Percentiles rank a stretch among this genome's conserved stretches.
Evolutionary conservation across 768 basidiomycete genomes (phyloP).

Genomic region (Amanita fuliginea): DNA sequence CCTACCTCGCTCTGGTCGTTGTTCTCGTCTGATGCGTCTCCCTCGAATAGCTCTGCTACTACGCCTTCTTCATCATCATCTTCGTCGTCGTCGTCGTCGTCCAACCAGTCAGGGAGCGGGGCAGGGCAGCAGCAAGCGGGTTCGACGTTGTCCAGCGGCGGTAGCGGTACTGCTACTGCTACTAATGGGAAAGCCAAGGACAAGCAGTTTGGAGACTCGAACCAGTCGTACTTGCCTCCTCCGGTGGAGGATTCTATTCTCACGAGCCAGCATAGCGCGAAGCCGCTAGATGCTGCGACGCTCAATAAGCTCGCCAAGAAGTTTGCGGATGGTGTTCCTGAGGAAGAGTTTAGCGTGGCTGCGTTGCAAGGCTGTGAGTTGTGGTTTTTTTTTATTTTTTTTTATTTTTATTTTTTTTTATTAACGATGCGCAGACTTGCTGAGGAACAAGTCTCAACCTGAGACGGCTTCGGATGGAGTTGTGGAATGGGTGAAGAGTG

Average conservation of each 20-base stretch:
- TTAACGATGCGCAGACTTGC: constrained; percentile 36
- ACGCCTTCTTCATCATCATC: too few relatives aligned
- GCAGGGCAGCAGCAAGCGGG: too few relatives aligned
- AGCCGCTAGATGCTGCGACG: constrained; percentile 53
- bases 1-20: constrained; percentile 16
- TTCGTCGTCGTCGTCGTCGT: too few relatives aligned
- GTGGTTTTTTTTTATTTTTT: too few relatives aligned
- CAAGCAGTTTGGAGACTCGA: constrained; percentile 41
- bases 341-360: constrained; percentile 82
- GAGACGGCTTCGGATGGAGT: constrained; percentile 62
- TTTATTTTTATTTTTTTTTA: too few relatives aligned
- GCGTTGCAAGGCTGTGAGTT: constrained; percentile 76
- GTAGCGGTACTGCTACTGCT: too few relatives aligned
- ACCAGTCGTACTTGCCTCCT: constrained; percentile 54
- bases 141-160: too few relatives aligned
- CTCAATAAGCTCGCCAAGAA: constrained; percentile 60
- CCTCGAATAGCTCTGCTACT: constrained; percentile 7
- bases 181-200: constrained; percentile 10
- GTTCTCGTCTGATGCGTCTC: constrained; percentile 12
- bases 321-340: constrained; percentile 76
- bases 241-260: constrained; percentile 49
- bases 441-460: constrained; percentile 79
- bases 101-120: too few relatives aligned
- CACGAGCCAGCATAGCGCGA: constrained; percentile 49
- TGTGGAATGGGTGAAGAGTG: constrained; percentile 60